Conservation (phyloP, 2,329 filamentous ascomycete species). For the Fusarium gaditjirri region DNA sequence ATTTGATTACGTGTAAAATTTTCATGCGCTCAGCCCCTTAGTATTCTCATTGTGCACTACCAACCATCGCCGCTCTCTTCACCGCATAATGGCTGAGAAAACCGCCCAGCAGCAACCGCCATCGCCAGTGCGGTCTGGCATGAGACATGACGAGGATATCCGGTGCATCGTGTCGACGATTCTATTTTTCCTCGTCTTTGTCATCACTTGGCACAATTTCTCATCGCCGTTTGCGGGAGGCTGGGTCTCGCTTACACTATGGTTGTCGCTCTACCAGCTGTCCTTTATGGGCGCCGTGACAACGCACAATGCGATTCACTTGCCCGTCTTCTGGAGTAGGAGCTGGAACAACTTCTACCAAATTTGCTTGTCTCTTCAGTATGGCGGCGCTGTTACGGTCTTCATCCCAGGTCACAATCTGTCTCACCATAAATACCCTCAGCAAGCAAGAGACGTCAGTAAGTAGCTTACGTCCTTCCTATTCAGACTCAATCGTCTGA, state of each 20-base stretch:
- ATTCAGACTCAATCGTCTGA: too few relatives aligned
- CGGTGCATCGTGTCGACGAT: slow-evolving; percentile 14
- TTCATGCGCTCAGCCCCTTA: background rate
- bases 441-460: slow-evolving; percentile 24
- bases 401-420: slow-evolving; percentile 22
- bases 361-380: slow-evolving; percentile 22
- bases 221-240: slow-evolving; percentile 2
- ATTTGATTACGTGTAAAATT: slow-evolving; percentile 1
- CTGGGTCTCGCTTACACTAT: slow-evolving; percentile 6
- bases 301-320: slow-evolving; percentile 18
- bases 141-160: slow-evolving; percentile 16
- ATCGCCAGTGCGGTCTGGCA: background rate
- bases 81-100: slow-evolving; percentile 2
- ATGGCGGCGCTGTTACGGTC: slow-evolving; percentile 15
- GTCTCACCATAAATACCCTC: slow-evolving; percentile 26
- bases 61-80: background rate
- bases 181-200: slow-evolving; percentile 20
- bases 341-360: slow-evolving; percentile 27
- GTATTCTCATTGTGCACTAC: background rate
- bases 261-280: slow-evolving; percentile 18
- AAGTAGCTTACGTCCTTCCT: background rate
- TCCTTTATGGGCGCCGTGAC: slow-evolving; percentile 21
- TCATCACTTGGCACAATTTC: slow-evolving; percentile 18
- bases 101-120: background rate
- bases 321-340: slow-evolving; percentile 14